Conservation (phyloP, 179 eudicot species). For the Patellifolia procumbens region DNA sequence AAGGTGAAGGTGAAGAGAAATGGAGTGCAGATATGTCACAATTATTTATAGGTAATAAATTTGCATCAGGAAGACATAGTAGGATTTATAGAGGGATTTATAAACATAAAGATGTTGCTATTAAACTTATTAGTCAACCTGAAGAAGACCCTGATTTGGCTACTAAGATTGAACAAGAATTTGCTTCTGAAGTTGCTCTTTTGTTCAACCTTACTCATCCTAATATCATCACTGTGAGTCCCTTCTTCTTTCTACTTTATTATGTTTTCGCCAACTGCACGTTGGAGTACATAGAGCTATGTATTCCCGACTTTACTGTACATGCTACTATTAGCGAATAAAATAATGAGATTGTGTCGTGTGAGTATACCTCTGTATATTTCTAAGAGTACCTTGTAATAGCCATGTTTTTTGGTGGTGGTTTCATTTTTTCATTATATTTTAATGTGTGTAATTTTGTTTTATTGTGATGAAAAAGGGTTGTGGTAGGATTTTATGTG, state of each 20-base stretch:
- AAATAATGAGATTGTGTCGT: no score
- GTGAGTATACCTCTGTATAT: no score
- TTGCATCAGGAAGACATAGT: conserved; percentile 91
- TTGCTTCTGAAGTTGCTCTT: conserved; percentile 81
- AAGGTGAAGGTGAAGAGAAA: conserved; percentile 71
- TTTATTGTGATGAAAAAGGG: no score
- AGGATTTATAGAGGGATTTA: conserved; percentile 92
- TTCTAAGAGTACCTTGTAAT: no score
- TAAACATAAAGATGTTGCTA: conserved; percentile 79
- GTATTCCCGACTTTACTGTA: no score
- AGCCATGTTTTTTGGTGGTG: no score
- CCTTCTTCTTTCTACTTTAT: background rate
- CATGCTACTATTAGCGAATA: no score
- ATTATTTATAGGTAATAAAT: conserved; percentile 75
- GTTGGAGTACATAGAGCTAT: no score
- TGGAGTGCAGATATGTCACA: conserved; percentile 99
- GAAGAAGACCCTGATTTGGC: conserved; percentile 88
- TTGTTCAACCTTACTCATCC: conserved; percentile 75
- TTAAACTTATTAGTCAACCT: conserved; percentile 94
- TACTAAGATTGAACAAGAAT: conserved; percentile 64
- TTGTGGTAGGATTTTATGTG: no score
- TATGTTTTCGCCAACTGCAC: no score
- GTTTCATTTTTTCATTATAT: no score
- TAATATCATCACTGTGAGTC: conserved; percentile 83
- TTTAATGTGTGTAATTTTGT: no score